Base-by-base conservation (phyloP, 352 stramenopile genomes). In the Phytophthora niederhauseri region DNA sequence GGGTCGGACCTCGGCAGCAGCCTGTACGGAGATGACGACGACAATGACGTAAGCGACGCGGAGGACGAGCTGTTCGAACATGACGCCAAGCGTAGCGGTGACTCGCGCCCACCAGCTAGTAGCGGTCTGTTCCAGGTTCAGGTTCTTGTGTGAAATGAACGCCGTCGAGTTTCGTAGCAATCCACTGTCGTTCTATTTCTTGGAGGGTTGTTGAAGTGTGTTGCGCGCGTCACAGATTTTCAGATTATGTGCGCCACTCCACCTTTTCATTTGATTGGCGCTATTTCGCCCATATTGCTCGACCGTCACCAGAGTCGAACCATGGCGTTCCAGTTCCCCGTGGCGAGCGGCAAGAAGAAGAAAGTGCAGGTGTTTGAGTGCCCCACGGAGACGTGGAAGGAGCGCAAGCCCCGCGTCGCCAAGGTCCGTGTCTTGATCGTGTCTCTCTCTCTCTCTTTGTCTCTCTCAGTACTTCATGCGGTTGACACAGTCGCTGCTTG, bases 321-420 rank as follows among this genome's bases (percentile, higher is more conserved):
- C 55, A 81, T 82, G 79, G 61, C 78, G 78, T 85, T 89, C 61
- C 79, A 86, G 69, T 93, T 93, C 66, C 85, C 85, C 36, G 85
- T 93, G 54, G 79, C 85, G 26, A 89, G 73, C 52, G 81, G 82
- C 70, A 87, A 92, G 73, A 91, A 91, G 80, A 92, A 90, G 73
- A 53, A 70, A 55, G 84, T 95, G 60, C 70, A 94, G 52, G 84
- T 94, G 28, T 93, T 93, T 45, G 79, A 87, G 67, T 94, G 87
- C 61, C 86, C 86, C 14, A 67, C 80, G 9, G 84, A 92, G 74
- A 77, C 84, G 31, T 94, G 86, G 86, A 94, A 94, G 57, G 62
- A 76, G 68, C 72, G 73, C 24, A 81, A 78, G 38, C 69, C 70
- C 4, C 61, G 65, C 6, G 17, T 49, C 0, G 30, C 64, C n/a